Evolutionary conservation across 345 rosid species (phyloP), one percentile per base, ranked within the genome.

Genomic region (Eucalyptus erythrocorys): DNA sequence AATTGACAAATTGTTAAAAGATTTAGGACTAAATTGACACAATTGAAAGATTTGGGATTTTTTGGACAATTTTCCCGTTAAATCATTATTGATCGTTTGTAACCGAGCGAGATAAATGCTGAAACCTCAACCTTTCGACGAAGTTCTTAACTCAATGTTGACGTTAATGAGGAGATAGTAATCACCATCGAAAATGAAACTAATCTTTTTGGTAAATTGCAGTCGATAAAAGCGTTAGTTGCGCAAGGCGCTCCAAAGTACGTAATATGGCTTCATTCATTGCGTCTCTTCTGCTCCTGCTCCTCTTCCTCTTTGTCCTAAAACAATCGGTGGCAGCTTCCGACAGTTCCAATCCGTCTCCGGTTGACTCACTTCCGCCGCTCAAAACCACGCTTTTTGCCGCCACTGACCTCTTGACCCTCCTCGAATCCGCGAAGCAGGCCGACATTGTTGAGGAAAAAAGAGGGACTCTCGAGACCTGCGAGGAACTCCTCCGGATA

Each of bases 21-120:
- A 22, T 55, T 55, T 10, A 24, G 3, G 1, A 55, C 13, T 9
- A 55, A 10, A 4, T 55, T 24, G 13, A 0, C 13, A 10, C 1
- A 55, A 24, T 22, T 55, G 1, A 55, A 22, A 55, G 6, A 6
- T 55, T 55, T 24, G 30, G 0, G 61, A 24, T 24, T 55, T 22
- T 55, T 55, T 1, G 13, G 61, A 55, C 30, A 9, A 55, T 55
- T 55, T 24, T 55, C 13, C 6, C 1, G 2, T 68, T 34, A 37
- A 76, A 21, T 76, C 82, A 37, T 19, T 37, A 37, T 76, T 37
- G 27, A 76, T 37, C 5, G 4, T 21, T 76, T 13, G 45, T 76
- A 76, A 76, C 84, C 3, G 84, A 76, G 8, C 30, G 24, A 10
- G 84, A 76, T 76, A 76, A 76, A 76, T 76, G 84, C 84, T 9